Conservation (phyloP, 805 yeast species). For the Torulaspora indica region DNA sequence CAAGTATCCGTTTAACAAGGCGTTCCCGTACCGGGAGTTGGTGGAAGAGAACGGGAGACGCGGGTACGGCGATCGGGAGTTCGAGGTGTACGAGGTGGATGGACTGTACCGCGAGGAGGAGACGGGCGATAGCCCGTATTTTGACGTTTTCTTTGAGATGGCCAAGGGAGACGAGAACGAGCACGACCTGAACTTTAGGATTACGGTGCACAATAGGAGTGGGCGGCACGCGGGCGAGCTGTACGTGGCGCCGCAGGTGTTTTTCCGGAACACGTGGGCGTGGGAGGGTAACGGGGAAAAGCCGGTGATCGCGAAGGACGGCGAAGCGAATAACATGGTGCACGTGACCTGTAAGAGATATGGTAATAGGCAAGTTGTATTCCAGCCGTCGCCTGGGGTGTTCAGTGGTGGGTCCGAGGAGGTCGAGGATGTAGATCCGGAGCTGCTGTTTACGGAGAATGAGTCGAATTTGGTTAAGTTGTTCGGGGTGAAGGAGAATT, state of each 20-base stretch:
- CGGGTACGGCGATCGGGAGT: constrained; percentile 65
- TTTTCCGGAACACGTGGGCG: constrained; percentile 88
- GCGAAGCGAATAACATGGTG: constrained; percentile 43
- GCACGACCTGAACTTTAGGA: constrained; percentile 73
- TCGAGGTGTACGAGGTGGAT: constrained; percentile 72
- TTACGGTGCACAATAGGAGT: constrained; percentile 84
- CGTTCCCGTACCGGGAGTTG: constrained; percentile 73
- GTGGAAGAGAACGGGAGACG: constrained; percentile 63
- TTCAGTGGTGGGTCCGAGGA: constrained; percentile 30
- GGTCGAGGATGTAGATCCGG: constrained; percentile 66
- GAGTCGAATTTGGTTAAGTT: constrained; percentile 72
- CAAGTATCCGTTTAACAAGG: constrained; percentile 80
- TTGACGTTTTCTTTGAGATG: constrained; percentile 84
- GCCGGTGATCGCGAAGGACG: constrained; percentile 44
- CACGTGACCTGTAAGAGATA: constrained; percentile 62
- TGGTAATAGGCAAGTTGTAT: constrained; percentile 60
- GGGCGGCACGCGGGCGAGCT: constrained; percentile 73
- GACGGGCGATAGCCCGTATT: constrained; percentile 59
- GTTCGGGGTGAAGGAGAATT: constrained; percentile 56
- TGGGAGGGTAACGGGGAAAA: constrained; percentile 64
- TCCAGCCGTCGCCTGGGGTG: constrained; percentile 81
- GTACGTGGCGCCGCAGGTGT: constrained; percentile 78
- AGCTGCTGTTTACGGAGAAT: constrained; percentile 79
- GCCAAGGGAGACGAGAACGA: constrained; percentile 80
- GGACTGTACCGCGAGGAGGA: constrained; percentile 56